A percentile compares a stretch with the other conserved stretches of the same genome.
phyloP scores from a whole-genome alignment of 768 basidiomycete genomes.

The Agrocybe chaxingu region DNA sequence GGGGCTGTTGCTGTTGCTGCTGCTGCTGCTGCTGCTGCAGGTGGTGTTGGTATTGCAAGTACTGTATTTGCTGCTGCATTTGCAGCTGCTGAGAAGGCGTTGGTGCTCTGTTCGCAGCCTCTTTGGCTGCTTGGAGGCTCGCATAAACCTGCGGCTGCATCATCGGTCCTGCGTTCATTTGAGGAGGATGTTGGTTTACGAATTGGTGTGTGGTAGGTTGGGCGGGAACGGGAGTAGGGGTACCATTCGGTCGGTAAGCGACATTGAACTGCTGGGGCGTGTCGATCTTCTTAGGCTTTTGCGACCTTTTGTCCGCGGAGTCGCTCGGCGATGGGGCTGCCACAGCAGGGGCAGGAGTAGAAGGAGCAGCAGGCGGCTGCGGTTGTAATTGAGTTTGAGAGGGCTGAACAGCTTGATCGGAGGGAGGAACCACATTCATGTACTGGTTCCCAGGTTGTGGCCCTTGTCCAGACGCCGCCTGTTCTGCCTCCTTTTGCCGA shows the following conservation, averaged over 20 bases:
- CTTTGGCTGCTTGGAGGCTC: slow-evolving; percentile 30
- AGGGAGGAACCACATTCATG: slow-evolving; percentile 18
- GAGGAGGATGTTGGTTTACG: slow-evolving; percentile 29
- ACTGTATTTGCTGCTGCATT: slow-evolving; percentile 12
- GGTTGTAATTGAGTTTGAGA: slow-evolving; percentile 18
- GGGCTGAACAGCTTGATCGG: slow-evolving; percentile 18
- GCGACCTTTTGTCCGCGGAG: slow-evolving; percentile 22
- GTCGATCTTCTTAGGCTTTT: slow-evolving; percentile 18
- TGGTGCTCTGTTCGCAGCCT: slow-evolving; percentile 31
- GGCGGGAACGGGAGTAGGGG: slow-evolving; percentile 32
- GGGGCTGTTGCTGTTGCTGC: slow-evolving; percentile 2
- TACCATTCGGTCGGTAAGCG: slow-evolving; percentile 26
- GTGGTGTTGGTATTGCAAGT: slow-evolving; percentile 9
- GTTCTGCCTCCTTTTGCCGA: slow-evolving; percentile 24
- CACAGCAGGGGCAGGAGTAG: slow-evolving; percentile 26
- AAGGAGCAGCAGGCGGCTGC: slow-evolving; percentile 22
- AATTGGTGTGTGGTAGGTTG: slow-evolving; percentile 29
- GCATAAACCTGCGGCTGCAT: slow-evolving; percentile 37
- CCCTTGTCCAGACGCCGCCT: slow-evolving; percentile 20
- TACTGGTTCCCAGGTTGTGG: slow-evolving; percentile 25
- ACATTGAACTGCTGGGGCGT: slow-evolving; percentile 25
- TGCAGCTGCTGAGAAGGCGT: slow-evolving; percentile 29
- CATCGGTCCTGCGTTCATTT: slow-evolving; percentile 20
- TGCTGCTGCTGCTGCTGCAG: slow-evolving; percentile 15
- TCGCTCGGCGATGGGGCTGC: slow-evolving; percentile 29